A percentile compares a stretch with the other conserved stretches of the same genome.
phyloP scores from a whole-genome alignment of 225 moss, liverwort and hornwort genomes.

The Marchantia polymorpha region DNA sequence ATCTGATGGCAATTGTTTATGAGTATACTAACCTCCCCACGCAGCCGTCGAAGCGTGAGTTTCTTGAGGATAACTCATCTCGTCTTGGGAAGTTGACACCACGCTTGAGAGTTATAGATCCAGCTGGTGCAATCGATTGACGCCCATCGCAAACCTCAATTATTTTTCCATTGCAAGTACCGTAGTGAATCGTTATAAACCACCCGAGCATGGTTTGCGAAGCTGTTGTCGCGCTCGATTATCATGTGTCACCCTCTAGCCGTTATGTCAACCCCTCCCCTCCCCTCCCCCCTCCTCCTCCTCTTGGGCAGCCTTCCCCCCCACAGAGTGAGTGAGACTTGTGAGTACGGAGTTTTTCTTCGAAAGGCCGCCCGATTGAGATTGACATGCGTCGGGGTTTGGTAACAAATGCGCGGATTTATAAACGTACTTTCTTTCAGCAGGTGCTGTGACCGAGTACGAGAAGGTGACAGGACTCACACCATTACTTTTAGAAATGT shows the following conservation, averaged over 20 bases:
- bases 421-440: background rate
- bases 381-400: background rate
- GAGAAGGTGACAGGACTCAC: background rate
- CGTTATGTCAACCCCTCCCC: background rate
- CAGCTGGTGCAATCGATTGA: background rate
- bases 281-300: background rate
- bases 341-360: background rate
- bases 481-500: background rate
- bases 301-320: background rate
- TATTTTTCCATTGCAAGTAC: background rate
- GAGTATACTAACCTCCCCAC: background rate
- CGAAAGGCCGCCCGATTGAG: background rate
- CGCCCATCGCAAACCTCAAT: background rate
- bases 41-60: background rate
- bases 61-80: background rate
- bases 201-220: background rate
- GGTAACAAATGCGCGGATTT: background rate
- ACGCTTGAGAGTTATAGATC: constrained; percentile 1
- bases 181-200: background rate
- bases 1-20: background rate
- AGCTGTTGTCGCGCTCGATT: background rate
- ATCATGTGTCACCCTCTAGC: background rate
- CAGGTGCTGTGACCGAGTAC: background rate
- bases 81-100: background rate
- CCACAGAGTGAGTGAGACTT: background rate